Evolutionary conservation across 2,329 filamentous ascomycete genomes (phyloP), one percentile per base, ranked within the genome.

Genomic region (Apiospora pterosperma): DNA sequence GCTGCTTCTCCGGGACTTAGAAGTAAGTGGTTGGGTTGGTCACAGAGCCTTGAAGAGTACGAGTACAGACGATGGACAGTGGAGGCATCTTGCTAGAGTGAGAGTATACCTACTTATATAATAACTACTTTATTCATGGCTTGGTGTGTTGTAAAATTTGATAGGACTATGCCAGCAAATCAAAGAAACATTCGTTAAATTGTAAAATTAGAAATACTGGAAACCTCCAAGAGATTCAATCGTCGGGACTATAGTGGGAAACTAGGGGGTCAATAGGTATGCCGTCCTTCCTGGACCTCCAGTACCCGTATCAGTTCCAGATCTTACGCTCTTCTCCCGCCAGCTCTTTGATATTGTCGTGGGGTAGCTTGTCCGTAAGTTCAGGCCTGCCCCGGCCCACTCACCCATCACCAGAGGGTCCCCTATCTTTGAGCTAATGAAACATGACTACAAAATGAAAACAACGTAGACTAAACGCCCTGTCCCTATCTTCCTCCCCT

Each of bases 341-440:
- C 12, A 64, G 59, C 25, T 64, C 59, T n/a, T 64, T 23, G 10
- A 62, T 64, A 19, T 23, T 55, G 10, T 64, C 59, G 63, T 36
- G 3, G 63, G 59, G 11, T 64, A 64, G 63, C 36, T 61, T 8
- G 63, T 62, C 25, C 44, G 42, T 6, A 60, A 34, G 34, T 64
- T 64, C 34, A 61, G 58, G 14, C 31, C 59, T 8, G 39, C 58
- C 5, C 58, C 58, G 6, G 58, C 58, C 58, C 58, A 60, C 25
- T 11, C 58, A 25, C 34, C 58, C 58, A 60, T 60, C n/a, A 60
- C 58, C n/a, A 60, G 58, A 23, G 58, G 58, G 1, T 42, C 8
- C n/a, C 5, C 3, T 21, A 10, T 11, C n/a, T 11, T 23, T 19
- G 7, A 1, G 8, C 41, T 42, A 12, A 42, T 11, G 3, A 4